Conservation (phyloP, 2,329 filamentous ascomycete genomes). For the Aureobasidium sp. region DNA sequence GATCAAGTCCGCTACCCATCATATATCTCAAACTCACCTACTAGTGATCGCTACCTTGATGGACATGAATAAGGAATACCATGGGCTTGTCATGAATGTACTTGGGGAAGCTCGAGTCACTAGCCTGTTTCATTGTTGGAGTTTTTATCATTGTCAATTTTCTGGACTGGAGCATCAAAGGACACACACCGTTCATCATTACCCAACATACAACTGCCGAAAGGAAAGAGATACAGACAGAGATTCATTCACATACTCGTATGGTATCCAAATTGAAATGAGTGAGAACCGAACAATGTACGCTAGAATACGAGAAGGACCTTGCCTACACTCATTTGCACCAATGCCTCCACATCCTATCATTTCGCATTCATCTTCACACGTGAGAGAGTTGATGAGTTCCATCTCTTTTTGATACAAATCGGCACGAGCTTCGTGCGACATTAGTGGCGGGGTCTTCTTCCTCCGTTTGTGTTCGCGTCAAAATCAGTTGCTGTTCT, state of each 20-base stretch:
- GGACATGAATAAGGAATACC: too few species aligned
- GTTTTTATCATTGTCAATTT: too few species aligned
- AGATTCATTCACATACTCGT: neutral
- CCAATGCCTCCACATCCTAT: neutral
- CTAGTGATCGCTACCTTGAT: neutral
- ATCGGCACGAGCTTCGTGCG: neutral
- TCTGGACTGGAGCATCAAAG: too few species aligned
- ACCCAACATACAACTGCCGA: too few species aligned
- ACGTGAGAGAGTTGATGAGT: neutral
- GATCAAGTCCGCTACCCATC: too few species aligned
- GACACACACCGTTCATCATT: too few species aligned
- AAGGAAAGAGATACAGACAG: too few species aligned
- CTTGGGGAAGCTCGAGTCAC: too few species aligned
- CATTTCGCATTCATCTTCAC: neutral
- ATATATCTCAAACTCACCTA: too few species aligned
- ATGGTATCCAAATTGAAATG: neutral
- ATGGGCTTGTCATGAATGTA: too few species aligned
- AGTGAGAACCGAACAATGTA: neutral
- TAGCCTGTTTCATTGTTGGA: too few species aligned
- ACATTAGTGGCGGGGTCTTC: neutral
- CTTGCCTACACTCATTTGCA: neutral
- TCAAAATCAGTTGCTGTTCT: constrained; percentile 18
- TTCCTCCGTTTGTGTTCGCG: too few species aligned
- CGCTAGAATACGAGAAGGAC: neutral
- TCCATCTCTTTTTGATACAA: neutral